Evolutionary conservation across 1,284 basidiomycete species (phyloP).

Genomic region (Termitomyces sp.): DNA sequence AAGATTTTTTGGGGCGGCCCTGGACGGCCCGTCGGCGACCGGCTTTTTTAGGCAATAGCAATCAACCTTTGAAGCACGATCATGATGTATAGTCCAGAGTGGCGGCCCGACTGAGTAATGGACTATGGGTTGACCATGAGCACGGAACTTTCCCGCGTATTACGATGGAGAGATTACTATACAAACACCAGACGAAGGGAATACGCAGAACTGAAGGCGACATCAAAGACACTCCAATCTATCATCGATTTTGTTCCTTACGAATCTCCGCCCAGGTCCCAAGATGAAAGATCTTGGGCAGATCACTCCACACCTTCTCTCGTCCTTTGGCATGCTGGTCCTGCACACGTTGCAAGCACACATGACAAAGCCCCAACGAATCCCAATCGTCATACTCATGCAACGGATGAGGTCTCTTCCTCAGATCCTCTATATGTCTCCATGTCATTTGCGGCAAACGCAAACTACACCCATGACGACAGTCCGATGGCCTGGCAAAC

Average conservation of each 20-base stretch:
- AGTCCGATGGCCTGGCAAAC: slow-evolving; percentile 24
- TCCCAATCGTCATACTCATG: slow-evolving; percentile 29
- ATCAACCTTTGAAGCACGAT: no score
- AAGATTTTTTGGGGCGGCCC: background rate
- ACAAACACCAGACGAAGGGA: no score
- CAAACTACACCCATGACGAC: slow-evolving; percentile 17
- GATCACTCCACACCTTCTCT: slow-evolving; percentile 30
- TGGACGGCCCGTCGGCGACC: background rate
- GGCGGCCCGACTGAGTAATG: no score
- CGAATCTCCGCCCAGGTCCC: slow-evolving; percentile 32
- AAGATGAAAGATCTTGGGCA: slow-evolving; percentile 30
- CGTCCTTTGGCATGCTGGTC: slow-evolving; percentile 27
- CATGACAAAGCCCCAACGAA: slow-evolving; percentile 25
- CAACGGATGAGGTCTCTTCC: slow-evolving; percentile 29
- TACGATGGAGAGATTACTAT: no score
- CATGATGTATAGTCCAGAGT: no score
- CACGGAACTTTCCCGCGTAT: no score
- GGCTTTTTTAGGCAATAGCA: background rate
- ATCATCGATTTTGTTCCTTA: slow-evolving; percentile 23
- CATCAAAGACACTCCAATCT: no score
- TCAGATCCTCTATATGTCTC: slow-evolving; percentile 24
- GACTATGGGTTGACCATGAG: no score
- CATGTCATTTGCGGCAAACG: slow-evolving; percentile 19
- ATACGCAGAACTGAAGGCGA: no score
- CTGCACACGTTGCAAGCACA: slow-evolving; percentile 25